phyloP scores from a whole-genome alignment of 768 basidiomycete species.

The Russula ochroleuca region DNA sequence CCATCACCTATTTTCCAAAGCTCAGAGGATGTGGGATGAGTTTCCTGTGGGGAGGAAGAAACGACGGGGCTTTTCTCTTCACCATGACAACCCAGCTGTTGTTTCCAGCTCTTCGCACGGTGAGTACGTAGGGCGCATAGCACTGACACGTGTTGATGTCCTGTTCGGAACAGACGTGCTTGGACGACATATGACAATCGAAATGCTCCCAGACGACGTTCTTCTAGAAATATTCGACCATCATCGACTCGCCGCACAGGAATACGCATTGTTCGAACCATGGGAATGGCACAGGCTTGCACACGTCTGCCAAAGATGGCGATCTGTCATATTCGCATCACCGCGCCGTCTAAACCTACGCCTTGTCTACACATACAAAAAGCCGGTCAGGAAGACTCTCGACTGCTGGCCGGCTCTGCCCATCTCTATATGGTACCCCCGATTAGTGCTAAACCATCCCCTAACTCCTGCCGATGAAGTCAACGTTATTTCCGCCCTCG shows the following conservation, averaged over 20 bases:
- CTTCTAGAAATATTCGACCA: slow-evolving; percentile 22
- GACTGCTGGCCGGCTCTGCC: slow-evolving; percentile 17
- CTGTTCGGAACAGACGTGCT: not conserved
- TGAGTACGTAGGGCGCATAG: not conserved
- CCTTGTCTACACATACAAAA: slow-evolving; percentile 20
- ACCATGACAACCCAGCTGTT: not conserved
- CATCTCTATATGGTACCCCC: slow-evolving; percentile 19
- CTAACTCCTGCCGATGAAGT: slow-evolving; percentile 8
- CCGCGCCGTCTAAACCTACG: slow-evolving; percentile 15
- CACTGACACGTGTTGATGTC: not conserved
- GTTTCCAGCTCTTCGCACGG: not conserved
- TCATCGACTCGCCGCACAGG: not conserved
- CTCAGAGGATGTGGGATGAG: slow-evolving; percentile 13
- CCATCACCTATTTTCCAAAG: slow-evolving; percentile 6
- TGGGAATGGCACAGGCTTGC: slow-evolving; percentile 24
- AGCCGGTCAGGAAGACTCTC: slow-evolving; percentile 12
- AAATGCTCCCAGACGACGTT: slow-evolving; percentile 18
- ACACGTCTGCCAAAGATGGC: slow-evolving; percentile 21
- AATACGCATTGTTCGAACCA: slow-evolving; percentile 8
- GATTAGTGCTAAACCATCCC: slow-evolving; percentile 3
- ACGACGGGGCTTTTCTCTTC: not conserved
- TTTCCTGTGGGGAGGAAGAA: not conserved
- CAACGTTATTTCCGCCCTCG: slow-evolving; percentile 11
- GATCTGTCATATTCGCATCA: slow-evolving; percentile 14
- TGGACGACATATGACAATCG: not conserved